Percentiles rank a stretch among this genome's conserved stretches.
phyloP scores from a whole-genome alignment of 805 yeast genomes.

The Metschnikowia lachancei region DNA sequence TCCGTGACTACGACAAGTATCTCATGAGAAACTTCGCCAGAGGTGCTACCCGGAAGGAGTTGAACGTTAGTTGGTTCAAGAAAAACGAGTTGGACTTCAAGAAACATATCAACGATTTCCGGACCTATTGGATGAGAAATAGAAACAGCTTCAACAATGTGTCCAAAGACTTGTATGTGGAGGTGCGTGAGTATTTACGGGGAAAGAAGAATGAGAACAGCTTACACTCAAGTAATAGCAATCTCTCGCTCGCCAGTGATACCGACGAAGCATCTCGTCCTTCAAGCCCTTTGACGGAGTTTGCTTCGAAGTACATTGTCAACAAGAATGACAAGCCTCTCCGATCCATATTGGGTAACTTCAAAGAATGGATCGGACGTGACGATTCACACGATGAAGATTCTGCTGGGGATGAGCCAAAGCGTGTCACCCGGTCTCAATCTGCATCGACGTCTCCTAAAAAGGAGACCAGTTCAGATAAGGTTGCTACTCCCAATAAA shows the following conservation, averaged over 20 bases:
- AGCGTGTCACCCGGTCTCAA: constrained; percentile 9
- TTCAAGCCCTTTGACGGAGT: constrained; percentile 61
- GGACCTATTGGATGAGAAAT: constrained; percentile 79
- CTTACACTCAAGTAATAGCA: constrained; percentile 18
- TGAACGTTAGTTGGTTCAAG: constrained; percentile 95
- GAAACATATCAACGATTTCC: constrained; percentile 83
- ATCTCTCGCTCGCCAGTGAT: constrained; percentile 23
- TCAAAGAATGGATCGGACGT: constrained; percentile 39
- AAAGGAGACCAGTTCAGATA: constrained; percentile 1
- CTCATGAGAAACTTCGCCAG: constrained; percentile 95
- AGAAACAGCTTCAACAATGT: constrained; percentile 65
- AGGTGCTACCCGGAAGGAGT: constrained; percentile 94
- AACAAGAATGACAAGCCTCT: constrained; percentile 41
- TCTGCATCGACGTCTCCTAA: constrained; percentile 6
- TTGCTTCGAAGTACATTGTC: constrained; percentile 62
- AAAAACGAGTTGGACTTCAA: constrained; percentile 94
- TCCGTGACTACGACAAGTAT: constrained; percentile 94
- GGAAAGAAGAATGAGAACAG: constrained; percentile 38
- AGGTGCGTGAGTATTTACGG: constrained; percentile 71
- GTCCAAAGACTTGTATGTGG: constrained; percentile 79
- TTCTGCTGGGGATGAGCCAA: constrained; percentile 24
- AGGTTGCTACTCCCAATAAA: neutral
- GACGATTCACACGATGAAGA: constrained; percentile 35
- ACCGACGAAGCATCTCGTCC: constrained; percentile 31
- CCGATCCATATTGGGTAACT: constrained; percentile 38